These are phyloP conservation scores for Aspergillus arachidicola DNA, from an alignment of 2,329 filamentous ascomycete species.

Conservation along the genomic window DNA sequence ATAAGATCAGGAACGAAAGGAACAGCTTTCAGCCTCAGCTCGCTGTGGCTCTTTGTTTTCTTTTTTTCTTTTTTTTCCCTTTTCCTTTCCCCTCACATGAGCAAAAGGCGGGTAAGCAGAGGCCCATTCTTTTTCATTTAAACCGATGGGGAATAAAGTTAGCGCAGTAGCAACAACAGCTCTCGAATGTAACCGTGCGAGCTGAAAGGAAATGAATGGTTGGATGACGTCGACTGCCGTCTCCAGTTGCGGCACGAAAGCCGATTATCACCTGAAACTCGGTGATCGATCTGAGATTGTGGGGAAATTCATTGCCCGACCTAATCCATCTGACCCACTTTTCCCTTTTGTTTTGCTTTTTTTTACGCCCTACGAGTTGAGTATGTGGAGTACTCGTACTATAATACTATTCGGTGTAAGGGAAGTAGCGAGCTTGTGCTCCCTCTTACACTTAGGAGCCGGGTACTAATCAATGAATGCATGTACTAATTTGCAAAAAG, in stretches of 20 bases:
- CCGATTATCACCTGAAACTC: not conserved
- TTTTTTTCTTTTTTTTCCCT: not conserved
- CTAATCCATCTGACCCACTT: not conserved
- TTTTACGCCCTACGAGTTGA: not conserved
- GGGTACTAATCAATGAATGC: too few relatives aligned
- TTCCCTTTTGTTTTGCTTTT: not conserved
- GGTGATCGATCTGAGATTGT: not conserved
- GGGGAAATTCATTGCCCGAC: not conserved
- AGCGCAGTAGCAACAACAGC: not conserved
- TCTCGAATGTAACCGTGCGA: not conserved
- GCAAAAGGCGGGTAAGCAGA: not conserved
- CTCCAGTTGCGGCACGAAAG: not conserved
- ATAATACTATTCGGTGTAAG: not conserved
- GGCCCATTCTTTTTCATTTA: not conserved
- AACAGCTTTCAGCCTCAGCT: not conserved
- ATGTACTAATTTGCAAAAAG: too few relatives aligned
- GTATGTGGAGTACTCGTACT: not conserved
- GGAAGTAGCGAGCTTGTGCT: too few relatives aligned
- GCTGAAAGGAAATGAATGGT: not conserved
- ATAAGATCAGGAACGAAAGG: not conserved
- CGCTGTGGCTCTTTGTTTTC: not conserved
- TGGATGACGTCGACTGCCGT: not conserved
- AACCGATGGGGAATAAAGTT: not conserved
- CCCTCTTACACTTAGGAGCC: too few relatives aligned
- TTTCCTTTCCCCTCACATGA: slow-evolving; percentile 1